Percentiles rank a stretch among this genome's conserved stretches.
These are phyloP conservation scores for Botrytis hyacinthi DNA, from an alignment of 2,329 filamentous ascomycete species.

Conservation along the genomic window DNA sequence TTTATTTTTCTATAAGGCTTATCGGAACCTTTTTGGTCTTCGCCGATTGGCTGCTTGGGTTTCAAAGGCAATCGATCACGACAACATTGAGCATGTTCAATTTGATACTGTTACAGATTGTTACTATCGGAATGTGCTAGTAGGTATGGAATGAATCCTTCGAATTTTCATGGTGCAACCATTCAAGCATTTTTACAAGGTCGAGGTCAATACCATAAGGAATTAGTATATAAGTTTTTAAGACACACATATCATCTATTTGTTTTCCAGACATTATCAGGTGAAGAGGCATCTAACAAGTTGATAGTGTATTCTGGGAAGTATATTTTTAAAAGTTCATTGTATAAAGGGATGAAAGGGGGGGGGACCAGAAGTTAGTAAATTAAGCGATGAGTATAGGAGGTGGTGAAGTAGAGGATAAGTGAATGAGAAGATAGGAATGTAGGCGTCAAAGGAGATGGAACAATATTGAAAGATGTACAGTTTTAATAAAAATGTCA, in stretches of 20 bases:
- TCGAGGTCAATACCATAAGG: neutral
- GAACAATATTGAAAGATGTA: neutral
- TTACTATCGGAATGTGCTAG: neutral
- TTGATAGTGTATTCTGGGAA: neutral
- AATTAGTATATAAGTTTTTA: neutral
- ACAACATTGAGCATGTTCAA: neutral
- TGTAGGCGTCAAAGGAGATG: neutral
- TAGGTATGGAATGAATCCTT: neutral
- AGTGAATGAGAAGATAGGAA: too few relatives aligned
- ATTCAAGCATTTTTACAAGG: neutral
- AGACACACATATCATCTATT: neutral
- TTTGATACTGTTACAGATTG: neutral
- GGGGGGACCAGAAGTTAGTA: neutral
- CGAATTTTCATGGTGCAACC: neutral
- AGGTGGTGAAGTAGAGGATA: neutral
- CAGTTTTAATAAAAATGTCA: neutral
- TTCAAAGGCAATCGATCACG: neutral
- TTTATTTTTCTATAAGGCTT: conserved; percentile 5
- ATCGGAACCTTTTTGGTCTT: conserved; percentile 13
- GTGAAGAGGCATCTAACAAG: neutral
- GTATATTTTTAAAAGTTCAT: neutral
- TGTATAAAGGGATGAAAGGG: neutral
- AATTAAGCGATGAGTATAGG: neutral
- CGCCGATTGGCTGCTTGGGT: conserved; percentile 1
- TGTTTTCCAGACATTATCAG: neutral